phyloP scores from a whole-genome alignment of 78 protist species.

The Dictyostelium intermedium region DNA sequence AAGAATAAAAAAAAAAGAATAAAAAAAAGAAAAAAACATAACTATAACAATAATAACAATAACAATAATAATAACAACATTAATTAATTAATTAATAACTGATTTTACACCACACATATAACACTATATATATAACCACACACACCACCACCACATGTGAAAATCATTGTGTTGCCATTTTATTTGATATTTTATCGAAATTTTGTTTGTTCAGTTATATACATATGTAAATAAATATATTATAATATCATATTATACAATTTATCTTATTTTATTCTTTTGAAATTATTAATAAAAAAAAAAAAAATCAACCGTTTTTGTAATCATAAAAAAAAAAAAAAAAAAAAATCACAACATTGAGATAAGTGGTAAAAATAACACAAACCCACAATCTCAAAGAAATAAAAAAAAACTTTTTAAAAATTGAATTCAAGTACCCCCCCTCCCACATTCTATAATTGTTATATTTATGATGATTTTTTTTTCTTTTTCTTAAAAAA shows the following conservation, averaged over 20 bases:
- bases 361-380: background rate
- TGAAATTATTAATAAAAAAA: background rate
- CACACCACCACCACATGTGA: background rate
- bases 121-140: background rate
- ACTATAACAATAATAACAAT: no score
- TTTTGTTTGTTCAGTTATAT: background rate
- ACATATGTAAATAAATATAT: background rate
- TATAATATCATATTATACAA: background rate
- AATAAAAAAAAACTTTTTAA: background rate
- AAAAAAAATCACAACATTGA: background rate
- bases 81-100: background rate
- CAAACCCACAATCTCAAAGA: background rate
- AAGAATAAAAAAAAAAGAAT: background rate
- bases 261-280: background rate
- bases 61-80: no score
- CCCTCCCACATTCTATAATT: background rate
- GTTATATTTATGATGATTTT: background rate
- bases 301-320: background rate
- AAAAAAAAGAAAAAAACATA: background rate
- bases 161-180: background rate
- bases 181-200: background rate
- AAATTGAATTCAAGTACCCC: background rate
- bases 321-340: background rate
- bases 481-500: background rate
- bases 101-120: background rate